These are phyloP conservation scores for Cordyceps farinosa DNA, from an alignment of 2,329 filamentous ascomycete species.

Conservation along the genomic window DNA sequence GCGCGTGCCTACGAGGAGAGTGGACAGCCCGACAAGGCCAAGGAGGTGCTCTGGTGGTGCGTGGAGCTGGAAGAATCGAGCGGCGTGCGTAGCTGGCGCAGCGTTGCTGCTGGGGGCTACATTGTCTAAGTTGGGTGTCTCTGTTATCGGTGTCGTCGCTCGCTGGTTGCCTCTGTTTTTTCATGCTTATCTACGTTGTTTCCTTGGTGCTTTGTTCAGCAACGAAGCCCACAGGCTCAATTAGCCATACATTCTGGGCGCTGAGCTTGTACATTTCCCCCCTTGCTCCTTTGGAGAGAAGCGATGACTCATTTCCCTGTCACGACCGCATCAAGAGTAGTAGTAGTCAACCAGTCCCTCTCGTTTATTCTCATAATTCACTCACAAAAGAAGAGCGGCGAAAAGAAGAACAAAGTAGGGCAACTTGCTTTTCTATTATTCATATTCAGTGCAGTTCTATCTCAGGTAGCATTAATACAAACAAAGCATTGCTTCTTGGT, in stretches of 20 bases:
- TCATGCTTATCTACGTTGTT: neutral
- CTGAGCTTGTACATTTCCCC: slow-evolving; percentile 5
- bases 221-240: neutral
- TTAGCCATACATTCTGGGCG: neutral
- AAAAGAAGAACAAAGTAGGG: neutral
- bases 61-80: slow-evolving; percentile 87
- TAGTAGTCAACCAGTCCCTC: neutral
- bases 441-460: neutral
- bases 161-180: neutral
- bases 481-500: too few species aligned
- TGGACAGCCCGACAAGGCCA: slow-evolving; percentile 80
- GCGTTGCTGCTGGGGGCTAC: slow-evolving; percentile 64
- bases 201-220: neutral
- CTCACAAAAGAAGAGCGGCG: neutral
- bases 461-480: neutral
- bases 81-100: slow-evolving; percentile 75
- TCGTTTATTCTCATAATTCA: neutral
- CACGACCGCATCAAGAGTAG: neutral
- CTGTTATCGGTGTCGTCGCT: neutral
- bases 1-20: slow-evolving; percentile 85
- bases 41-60: slow-evolving; percentile 95
- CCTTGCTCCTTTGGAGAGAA: neutral
- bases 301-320: neutral
- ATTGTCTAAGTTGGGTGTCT: slow-evolving; percentile 37
- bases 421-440: neutral